These are phyloP conservation scores for Termitomyces sp. DNA, from an alignment of 768 basidiomycete genomes.

Conservation along the genomic window DNA sequence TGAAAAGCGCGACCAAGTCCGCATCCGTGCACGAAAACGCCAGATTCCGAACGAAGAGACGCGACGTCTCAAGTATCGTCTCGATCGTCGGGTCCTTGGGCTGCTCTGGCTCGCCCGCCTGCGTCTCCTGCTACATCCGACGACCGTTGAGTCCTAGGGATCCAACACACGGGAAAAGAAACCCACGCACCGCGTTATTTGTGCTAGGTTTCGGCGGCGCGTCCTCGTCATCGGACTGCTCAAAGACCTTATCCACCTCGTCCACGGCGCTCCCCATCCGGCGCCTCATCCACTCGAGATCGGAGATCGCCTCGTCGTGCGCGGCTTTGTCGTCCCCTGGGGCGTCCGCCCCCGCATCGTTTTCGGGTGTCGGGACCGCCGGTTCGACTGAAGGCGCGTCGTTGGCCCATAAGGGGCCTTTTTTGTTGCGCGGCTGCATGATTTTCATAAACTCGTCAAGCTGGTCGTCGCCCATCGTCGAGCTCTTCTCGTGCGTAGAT, in stretches of 20 bases:
- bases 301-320: slow-evolving; percentile 43
- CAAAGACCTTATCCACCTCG: slow-evolving; percentile 42
- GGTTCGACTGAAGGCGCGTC: too few relatives aligned
- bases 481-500: slow-evolving; percentile 5
- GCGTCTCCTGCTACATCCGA: too few relatives aligned
- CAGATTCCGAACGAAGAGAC: slow-evolving; percentile 94
- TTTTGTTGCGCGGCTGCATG: slow-evolving; percentile 60
- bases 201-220: slow-evolving; percentile 7
- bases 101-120: background rate
- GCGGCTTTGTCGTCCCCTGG: slow-evolving; percentile 12
- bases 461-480: slow-evolving; percentile 33
- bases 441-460: slow-evolving; percentile 68
- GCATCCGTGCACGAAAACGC: slow-evolving; percentile 74
- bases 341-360: too few relatives aligned
- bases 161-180: too few relatives aligned
- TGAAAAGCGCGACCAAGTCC: slow-evolving; percentile 64
- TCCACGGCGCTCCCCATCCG: slow-evolving; percentile 50
- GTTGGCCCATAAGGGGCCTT: slow-evolving; percentile 65
- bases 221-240: slow-evolving; percentile 60
- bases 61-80: slow-evolving; percentile 66
- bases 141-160: too few relatives aligned
- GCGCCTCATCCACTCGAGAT: slow-evolving; percentile 71
- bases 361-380: too few relatives aligned
- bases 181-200: too few relatives aligned
- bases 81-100: slow-evolving; percentile 34